phyloP scores from a whole-genome alignment of 2,329 filamentous ascomycete genomes.

The Exophiala alcalophila region DNA sequence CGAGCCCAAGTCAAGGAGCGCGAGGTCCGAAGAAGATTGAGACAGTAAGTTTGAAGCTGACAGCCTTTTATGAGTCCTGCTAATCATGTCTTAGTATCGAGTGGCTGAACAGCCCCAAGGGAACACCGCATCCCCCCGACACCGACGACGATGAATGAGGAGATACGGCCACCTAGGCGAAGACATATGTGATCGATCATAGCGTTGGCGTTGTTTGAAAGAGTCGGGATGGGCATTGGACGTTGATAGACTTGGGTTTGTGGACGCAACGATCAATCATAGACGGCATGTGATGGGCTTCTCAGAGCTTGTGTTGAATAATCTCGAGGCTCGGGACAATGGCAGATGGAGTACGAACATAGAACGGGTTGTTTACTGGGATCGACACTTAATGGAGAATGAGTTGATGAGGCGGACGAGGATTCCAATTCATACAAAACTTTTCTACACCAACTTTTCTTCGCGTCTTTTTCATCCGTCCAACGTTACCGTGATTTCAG shows the following conservation, averaged over 20 bases:
- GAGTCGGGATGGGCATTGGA: neutral
- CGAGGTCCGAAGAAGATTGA: slow-evolving; percentile 78
- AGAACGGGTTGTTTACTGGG: too few relatives aligned
- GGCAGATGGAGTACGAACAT: too few relatives aligned
- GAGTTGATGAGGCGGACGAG: too few relatives aligned
- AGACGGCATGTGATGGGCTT: too few relatives aligned
- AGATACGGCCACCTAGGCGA: neutral
- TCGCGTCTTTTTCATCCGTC: too few relatives aligned
- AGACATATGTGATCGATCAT: slow-evolving; percentile 3
- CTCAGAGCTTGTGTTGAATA: too few relatives aligned
- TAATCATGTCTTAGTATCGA: slow-evolving; percentile 48
- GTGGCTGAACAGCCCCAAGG: slow-evolving; percentile 82
- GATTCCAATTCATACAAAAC: too few relatives aligned
- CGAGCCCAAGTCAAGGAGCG: slow-evolving; percentile 94
- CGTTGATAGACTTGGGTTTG: slow-evolving; percentile 3
- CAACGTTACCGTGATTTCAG: too few relatives aligned
- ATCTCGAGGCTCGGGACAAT: too few relatives aligned
- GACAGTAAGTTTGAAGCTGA: slow-evolving; percentile 53
- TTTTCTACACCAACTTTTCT: too few relatives aligned
- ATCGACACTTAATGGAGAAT: too few relatives aligned
- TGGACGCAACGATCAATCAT: too few relatives aligned
- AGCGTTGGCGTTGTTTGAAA: slow-evolving; percentile 19
- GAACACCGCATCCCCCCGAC: slow-evolving; percentile 71
- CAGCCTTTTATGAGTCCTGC: slow-evolving; percentile 1
- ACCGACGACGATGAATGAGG: slow-evolving; percentile 67